Evolutionary conservation across 2,329 filamentous ascomycete species (phyloP).

Genomic region (Neonectria punicea): DNA sequence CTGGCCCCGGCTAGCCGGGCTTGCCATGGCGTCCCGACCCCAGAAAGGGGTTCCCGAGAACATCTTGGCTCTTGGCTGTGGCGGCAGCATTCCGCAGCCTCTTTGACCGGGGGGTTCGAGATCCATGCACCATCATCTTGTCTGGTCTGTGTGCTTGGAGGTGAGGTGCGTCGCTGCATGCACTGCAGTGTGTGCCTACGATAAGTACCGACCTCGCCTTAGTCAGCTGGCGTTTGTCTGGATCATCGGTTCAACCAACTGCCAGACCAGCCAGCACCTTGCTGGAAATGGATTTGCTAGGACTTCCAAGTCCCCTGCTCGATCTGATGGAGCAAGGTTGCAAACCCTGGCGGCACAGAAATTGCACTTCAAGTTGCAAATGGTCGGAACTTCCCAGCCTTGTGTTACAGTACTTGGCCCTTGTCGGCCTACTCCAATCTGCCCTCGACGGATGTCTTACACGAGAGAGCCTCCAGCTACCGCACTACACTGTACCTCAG

Average conservation of each 20-base stretch:
- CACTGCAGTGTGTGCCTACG: constrained; percentile 1
- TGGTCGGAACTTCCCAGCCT: neutral
- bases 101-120: constrained; percentile 34
- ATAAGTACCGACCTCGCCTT: constrained; percentile 3
- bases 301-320: neutral
- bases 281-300: neutral
- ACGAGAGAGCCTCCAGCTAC: neutral
- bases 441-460: neutral
- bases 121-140: constrained; percentile 32
- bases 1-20: constrained; percentile 24
- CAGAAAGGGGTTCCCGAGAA: constrained; percentile 41
- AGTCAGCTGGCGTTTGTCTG: constrained; percentile 13
- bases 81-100: constrained; percentile 45
- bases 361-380: neutral
- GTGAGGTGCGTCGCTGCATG: constrained; percentile 3
- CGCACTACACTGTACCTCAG: neutral
- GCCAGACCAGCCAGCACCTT: neutral
- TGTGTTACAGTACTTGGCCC: neutral
- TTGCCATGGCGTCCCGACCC: constrained; percentile 35
- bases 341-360: neutral
- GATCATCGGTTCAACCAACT: neutral
- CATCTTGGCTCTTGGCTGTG: constrained; percentile 38
- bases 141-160: constrained; percentile 11
- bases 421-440: neutral
- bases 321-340: neutral